Evolutionary conservation across 2,329 filamentous ascomycete species (phyloP).

Genomic region (Fusarium sp.): DNA sequence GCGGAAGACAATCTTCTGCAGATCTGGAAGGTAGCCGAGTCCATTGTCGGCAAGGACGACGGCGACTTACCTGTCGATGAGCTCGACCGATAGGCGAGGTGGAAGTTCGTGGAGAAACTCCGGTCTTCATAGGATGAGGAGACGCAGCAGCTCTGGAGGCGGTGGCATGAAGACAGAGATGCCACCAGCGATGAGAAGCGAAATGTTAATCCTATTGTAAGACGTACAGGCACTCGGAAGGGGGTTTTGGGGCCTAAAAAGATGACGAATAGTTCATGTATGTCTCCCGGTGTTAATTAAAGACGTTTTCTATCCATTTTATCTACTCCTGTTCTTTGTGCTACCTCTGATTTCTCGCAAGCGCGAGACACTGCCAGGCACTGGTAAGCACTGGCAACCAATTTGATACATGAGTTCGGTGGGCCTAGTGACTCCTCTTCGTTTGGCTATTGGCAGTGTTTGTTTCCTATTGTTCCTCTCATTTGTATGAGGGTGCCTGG

Average conservation of each 20-base stretch:
- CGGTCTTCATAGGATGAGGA: constrained; percentile 48
- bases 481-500: background rate
- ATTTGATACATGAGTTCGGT: background rate
- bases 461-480: background rate
- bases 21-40: constrained; percentile 88
- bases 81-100: constrained; percentile 69
- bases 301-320: background rate
- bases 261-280: background rate
- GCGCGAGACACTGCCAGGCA: constrained; percentile 6
- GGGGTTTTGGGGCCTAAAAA: background rate
- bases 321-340: background rate
- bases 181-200: constrained; percentile 26
- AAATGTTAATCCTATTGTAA: constrained; percentile 29
- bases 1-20: constrained; percentile 98
- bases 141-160: constrained; percentile 39
- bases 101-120: constrained; percentile 48
- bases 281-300: background rate
- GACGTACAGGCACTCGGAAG: constrained; percentile 6
- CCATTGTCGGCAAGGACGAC: constrained; percentile 82
- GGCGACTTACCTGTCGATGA: constrained; percentile 81
- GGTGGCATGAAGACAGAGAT: constrained; percentile 26
- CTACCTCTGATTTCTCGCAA: background rate
- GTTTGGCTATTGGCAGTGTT: background rate
- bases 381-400: background rate
- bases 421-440: background rate